Base-by-base conservation (phyloP, 768 basidiomycete genomes). In the Agaricus sinodeliciosus region DNA sequence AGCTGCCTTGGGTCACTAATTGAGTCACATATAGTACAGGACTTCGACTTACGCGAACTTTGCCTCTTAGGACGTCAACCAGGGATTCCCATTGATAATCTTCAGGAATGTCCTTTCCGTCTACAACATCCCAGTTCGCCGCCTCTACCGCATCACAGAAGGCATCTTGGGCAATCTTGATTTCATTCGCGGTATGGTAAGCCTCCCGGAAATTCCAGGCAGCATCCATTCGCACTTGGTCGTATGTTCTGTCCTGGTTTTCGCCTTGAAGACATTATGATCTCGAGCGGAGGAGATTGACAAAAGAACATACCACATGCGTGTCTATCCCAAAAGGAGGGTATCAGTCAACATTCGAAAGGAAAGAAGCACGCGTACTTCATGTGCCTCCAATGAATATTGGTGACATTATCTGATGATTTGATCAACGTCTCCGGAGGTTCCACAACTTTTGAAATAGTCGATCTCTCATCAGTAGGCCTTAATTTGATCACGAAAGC, bases 401-500 rank as follows among this genome's bases (percentile, higher is more conserved):
- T 69, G 18, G 66, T 64, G 8, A 65, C 59, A 4, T 65, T 62
- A 13, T 67, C 62, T 0, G 72, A 58, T 47, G 67, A 58, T 59
- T 79, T 69, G 49, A 84, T 60, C 2, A 71, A 57, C 0, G 74
- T 69, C 56, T 76, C 80, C 0, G 90, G 89, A 0, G 87, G 82
- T 47, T 94, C 90, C 13, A 93, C 71, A 3, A 89, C 72, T 70
- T 84, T 78, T 0, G 84, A 79, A 13, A 77, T 78, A 0, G 84
- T 76, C 0, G 85, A 84, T n/a, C 81, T 76, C 61, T 87, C 87
- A 0, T 68, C 58, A 0, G 88, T 91, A n/a, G 74, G 72, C 22
- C 90, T 75, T 3, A 87, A 64, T 63, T 92, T 92, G 62, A 91
- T 87, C 3, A 81, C 70, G 62, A 87, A 90, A 0, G 86, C 85